Conservation (phyloP, 2,329 filamentous ascomycete species). For the Fusarium phyllophilum region DNA sequence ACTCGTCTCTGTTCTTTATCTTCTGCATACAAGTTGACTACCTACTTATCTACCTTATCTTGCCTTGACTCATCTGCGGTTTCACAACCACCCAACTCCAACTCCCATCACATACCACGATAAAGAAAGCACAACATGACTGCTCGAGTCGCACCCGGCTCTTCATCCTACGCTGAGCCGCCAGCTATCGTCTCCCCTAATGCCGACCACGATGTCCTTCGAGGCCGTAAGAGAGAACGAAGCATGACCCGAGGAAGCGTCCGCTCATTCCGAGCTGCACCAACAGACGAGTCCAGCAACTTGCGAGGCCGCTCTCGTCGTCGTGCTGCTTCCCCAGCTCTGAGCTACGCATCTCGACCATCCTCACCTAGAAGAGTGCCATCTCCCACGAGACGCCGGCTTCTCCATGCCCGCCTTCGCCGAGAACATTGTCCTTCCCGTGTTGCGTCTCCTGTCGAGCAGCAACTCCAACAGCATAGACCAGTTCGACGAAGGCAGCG, state of each 20-base stretch:
- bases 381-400: slow-evolving; percentile 54
- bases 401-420: slow-evolving; percentile 55
- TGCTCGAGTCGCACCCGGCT: slow-evolving; percentile 32
- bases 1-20: background rate
- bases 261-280: slow-evolving; percentile 45
- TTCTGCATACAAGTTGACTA: background rate
- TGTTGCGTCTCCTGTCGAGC: slow-evolving; percentile 49
- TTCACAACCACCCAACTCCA: slow-evolving; percentile 7
- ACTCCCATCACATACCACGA: background rate
- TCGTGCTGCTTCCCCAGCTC: slow-evolving; percentile 51
- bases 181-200: slow-evolving; percentile 33
- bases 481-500: slow-evolving; percentile 50
- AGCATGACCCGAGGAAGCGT: slow-evolving; percentile 49
- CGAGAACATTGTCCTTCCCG: slow-evolving; percentile 58
- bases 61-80: slow-evolving; percentile 3
- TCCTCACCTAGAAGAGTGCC: slow-evolving; percentile 49
- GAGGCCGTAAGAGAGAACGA: slow-evolving; percentile 55
- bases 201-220: slow-evolving; percentile 45
- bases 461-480: slow-evolving; percentile 42
- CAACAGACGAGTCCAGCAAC: slow-evolving; percentile 55
- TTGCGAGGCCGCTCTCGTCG: slow-evolving; percentile 55
- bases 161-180: slow-evolving; percentile 40
- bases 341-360: slow-evolving; percentile 46
- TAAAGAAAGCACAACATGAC: slow-evolving; percentile 40
- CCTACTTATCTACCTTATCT: background rate